Evolutionary conservation across 768 basidiomycete genomes (phyloP), one percentile per base, ranked within the genome.

Genomic region (Hortiboletus flavorubellus): DNA sequence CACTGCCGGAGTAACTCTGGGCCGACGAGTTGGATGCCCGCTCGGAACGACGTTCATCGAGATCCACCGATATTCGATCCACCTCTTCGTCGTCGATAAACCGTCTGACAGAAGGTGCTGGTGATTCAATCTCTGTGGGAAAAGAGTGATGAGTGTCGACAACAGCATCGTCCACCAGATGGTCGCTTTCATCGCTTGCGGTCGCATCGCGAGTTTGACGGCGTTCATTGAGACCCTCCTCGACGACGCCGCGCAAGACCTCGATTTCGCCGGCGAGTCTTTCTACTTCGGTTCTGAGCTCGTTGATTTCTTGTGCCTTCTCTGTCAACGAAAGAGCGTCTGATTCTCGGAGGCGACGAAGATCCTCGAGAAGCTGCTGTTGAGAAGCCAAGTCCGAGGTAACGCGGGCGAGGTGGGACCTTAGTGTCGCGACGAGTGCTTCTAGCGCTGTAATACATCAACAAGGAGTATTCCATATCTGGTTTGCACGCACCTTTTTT

Each of bases 231-330:
- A 97, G 75, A 5, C 92, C 92, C 54, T 91, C 87, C 68, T 95
- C 90, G 1, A 98, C 91, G 0, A 94, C 87, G 1, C 85, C 87
- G 11, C 89, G 76, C n/a, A 97, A 76, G 3, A 91, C 87, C 56
- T 89, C 88, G 2, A 98, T 90, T 71, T 98, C 93, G 4, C 85
- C 85, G 0, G 82, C 86, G 6, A 97, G 80, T 41, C 86, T 72
- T 62, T 94, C 90, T 8, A 98, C 88, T 63, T 95, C 90, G 11
- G 79, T 76, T 37, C 80, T 78, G 11, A 97, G 78, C 12, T 76
- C 75, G 42, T 82, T 78, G 8, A 95, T 83, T 57, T 93, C 91
- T 5, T 75, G 71, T 23, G 80, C 70, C 67, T 89, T 89, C 53
- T 82, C 80, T 37, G 78, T 70, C 47, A 91, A 64, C 0, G 81